Evolutionary conservation across 2,329 filamentous ascomycete species (phyloP), one percentile per base, ranked within the genome.

Genomic region (Phyllachora maydis): DNA sequence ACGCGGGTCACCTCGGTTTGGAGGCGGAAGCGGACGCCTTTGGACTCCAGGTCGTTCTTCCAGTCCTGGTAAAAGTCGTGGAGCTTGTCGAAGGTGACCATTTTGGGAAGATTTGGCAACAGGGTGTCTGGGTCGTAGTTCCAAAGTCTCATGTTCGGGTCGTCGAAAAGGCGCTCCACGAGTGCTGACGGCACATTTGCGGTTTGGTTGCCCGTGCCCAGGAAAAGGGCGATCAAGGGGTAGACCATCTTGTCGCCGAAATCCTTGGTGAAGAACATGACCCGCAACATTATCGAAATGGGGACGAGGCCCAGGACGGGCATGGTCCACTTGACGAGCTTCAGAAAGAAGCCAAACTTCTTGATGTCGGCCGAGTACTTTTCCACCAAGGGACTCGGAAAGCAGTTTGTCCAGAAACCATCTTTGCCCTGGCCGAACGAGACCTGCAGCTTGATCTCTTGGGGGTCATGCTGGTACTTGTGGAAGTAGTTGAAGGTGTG

Each of bases 151-250:
- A 65, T 62, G 25, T 61, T 62, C 0, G 60, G 59, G 26, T 64
- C 59, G 27, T 64, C 49, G 23, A 65, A 68, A 0, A 71, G 41
- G 4, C 63, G 46, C 37, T 70, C 63, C 4, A 81, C 50, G 16
- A 81, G 67, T 13, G 72, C 69, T 19, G 59, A 63, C 0, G 73
- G 66, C 0, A 81, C 72, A 31, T 77, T 66, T 0, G 72, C 65
- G 0, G 73, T 74, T 35, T 76, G 69, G 33, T 81, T 81, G 2
- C 74, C 72, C 0, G 74, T 79, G 1, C 74, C 74, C 0, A 81
- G 50, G 38, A 82, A 79, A 2, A 81, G 49, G 0, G 74, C 74
- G 16, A 78, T 62, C 40, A 81, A 62, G 1, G 74, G 74, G 27
- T 75, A 55, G 0, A 73, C 66, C 44, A 81, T 69, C 17, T 65